Evolutionary conservation across 331 rosid genomes (phyloP).

Genomic region (Quercus lobata): DNA sequence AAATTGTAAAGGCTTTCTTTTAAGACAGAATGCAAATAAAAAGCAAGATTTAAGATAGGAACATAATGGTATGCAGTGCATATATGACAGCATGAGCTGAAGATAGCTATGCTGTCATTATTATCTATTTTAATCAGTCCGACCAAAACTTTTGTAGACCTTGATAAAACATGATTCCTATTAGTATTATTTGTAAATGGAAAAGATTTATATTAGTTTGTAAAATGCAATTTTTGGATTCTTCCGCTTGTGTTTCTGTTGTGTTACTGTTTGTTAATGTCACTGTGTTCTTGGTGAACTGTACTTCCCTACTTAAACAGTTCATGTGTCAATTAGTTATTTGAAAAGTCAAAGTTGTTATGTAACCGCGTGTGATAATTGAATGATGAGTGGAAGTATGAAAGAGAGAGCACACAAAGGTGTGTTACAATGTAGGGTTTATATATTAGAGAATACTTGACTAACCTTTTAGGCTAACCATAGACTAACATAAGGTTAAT

Average conservation of each 20-base stretch:
- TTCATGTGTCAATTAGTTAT: not conserved
- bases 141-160: not conserved
- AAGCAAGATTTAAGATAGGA: not conserved
- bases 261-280: not conserved
- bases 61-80: conserved; percentile 4
- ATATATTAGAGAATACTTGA: too few relatives aligned
- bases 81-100: conserved; percentile 23
- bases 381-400: too few relatives aligned
- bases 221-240: not conserved
- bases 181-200: not conserved
- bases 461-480: too few relatives aligned
- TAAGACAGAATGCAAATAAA: not conserved
- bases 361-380: too few relatives aligned
- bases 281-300: not conserved
- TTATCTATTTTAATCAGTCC: not conserved
- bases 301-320: not conserved
- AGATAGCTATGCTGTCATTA: conserved; percentile 22
- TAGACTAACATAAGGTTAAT: too few relatives aligned
- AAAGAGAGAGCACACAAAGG: not conserved
- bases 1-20: not conserved
- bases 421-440: too few relatives aligned
- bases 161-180: not conserved
- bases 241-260: not conserved
- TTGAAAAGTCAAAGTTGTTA: not conserved
- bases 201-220: not conserved